Evolutionary conservation across 805 yeast species (phyloP), one percentile per base, ranked within the genome.

Genomic region (Candida fluviatilis): DNA sequence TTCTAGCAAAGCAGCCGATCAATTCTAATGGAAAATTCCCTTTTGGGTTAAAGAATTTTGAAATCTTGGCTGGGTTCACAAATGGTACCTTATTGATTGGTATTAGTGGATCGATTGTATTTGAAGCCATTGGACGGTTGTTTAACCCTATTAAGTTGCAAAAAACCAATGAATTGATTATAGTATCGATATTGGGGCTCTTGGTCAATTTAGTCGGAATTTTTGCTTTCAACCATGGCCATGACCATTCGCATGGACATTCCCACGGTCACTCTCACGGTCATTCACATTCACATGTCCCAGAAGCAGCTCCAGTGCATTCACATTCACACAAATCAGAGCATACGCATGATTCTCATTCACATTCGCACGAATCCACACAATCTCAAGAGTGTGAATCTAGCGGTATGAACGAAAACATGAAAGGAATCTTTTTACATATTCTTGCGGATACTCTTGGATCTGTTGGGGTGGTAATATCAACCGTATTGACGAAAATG

Each of bases 371-470:
- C 5, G 37, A 13, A 6, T 21, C 24, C 6, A 21, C 29, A 17
- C 35, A 36, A 5, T 10, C 36, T 6, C 28, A 39, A 11, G 47
- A 40, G 14, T 12, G 15, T 10, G 7, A 8, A 6, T 21, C 19
- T 5, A 13, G 17, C 23, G 28, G 28, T 3, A 54, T 67, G 57
- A 73, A 70, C 45, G 80, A 76, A 48, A 91, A 91, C 57, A 85
- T 91, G 95, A 80, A 83, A 41, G 99, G 99, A 11, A 87, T 93
- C 4, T 93, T 93, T 52, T 66, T 93, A 32, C 99, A 93, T 51
- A 85, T 93, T 21, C 57, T 93, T 32, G 99, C 99, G 0, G 99
- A 93, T 52, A 90, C 98, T 0, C 66, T 93, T 29, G 99, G 99
- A 0, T 91, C 98, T 0, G 95, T 90, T 0, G 98, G 98, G 5